These are phyloP conservation scores for Lyophyllum semitale DNA, from an alignment of 768 basidiomycete genomes.

Conservation along the genomic window DNA sequence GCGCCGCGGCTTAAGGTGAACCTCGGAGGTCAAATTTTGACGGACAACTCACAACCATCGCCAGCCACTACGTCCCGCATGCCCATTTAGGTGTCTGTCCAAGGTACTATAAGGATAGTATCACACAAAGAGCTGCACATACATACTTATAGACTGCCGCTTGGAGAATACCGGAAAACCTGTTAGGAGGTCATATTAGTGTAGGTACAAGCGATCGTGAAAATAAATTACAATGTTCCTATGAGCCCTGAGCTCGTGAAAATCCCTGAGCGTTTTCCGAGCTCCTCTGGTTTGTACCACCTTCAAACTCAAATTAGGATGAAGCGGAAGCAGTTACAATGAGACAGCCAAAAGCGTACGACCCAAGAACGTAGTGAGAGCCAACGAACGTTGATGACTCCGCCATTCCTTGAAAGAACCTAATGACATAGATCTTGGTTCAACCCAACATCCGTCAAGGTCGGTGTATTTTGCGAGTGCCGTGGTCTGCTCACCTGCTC, in stretches of 20 bases:
- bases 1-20: slow-evolving; percentile 1
- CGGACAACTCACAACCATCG: slow-evolving; percentile 56
- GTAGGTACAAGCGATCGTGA: not conserved
- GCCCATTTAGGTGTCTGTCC: slow-evolving; percentile 54
- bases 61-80: slow-evolving; percentile 61
- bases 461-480: not conserved
- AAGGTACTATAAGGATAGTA: slow-evolving; percentile 2
- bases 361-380: slow-evolving; percentile 71
- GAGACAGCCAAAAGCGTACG: slow-evolving; percentile 41
- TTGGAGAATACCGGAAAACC: slow-evolving; percentile 68
- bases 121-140: not conserved
- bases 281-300: slow-evolving; percentile 72
- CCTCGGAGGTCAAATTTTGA: not conserved
- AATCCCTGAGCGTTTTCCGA: slow-evolving; percentile 72
- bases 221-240: slow-evolving; percentile 54
- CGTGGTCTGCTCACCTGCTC: slow-evolving; percentile 43
- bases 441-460: not conserved
- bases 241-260: slow-evolving; percentile 66
- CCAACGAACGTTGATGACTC: slow-evolving; percentile 81
- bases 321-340: not conserved
- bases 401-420: slow-evolving; percentile 72
- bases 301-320: slow-evolving; percentile 27
- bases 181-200: slow-evolving; percentile 21
- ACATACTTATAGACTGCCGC: slow-evolving; percentile 60
- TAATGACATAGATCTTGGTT: slow-evolving; percentile 63